Percentiles rank a stretch among this genome's conserved stretches.
phyloP scores from a whole-genome alignment of 2,329 filamentous ascomycete genomes.

The Domatiomyces catenatus region DNA sequence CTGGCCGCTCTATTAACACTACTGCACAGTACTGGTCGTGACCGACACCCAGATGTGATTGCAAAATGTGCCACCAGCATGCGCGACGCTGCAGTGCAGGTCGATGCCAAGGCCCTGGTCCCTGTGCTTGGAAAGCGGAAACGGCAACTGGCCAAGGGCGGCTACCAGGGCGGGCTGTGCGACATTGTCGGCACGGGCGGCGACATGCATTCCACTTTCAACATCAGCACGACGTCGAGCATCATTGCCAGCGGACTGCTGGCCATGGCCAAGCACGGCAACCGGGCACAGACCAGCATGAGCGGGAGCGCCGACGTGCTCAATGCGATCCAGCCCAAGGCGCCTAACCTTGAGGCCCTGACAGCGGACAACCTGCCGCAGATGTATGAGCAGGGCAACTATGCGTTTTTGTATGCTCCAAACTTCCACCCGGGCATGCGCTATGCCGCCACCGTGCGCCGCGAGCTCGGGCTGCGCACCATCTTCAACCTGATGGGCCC shows the following conservation, averaged over 20 bases:
- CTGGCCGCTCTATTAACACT: constrained; percentile 76
- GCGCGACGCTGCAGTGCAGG: constrained; percentile 59
- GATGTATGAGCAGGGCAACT: constrained; percentile 71
- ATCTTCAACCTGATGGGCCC: constrained; percentile 96
- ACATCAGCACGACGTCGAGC: constrained; percentile 87
- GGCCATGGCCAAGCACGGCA: constrained; percentile 86
- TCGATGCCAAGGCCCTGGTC: constrained; percentile 50
- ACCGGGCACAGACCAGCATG: constrained; percentile 85
- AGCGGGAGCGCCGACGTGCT: constrained; percentile 91
- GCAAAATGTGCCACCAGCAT: constrained; percentile 72
- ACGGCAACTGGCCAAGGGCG: constrained; percentile 46
- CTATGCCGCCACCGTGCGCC: constrained; percentile 70
- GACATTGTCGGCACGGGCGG: constrained; percentile 97
- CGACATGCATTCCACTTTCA: constrained; percentile 94
- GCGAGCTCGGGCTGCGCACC: constrained; percentile 80
- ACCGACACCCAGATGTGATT: constrained; percentile 71
- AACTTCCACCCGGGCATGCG: constrained; percentile 94
- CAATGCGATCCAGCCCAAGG: constrained; percentile 52
- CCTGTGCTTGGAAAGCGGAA: constrained; percentile 38
- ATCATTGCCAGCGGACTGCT: constrained; percentile 79
- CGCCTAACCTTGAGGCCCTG: constrained; percentile 61
- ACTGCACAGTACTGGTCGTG: constrained; percentile 77
- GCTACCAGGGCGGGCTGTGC: constrained; percentile 68
- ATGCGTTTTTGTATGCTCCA: constrained; percentile 88
- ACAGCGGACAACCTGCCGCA: constrained; percentile 53